phyloP scores from a whole-genome alignment of 352 stramenopile genomes.

The Pilasporangium apinafurcum region DNA sequence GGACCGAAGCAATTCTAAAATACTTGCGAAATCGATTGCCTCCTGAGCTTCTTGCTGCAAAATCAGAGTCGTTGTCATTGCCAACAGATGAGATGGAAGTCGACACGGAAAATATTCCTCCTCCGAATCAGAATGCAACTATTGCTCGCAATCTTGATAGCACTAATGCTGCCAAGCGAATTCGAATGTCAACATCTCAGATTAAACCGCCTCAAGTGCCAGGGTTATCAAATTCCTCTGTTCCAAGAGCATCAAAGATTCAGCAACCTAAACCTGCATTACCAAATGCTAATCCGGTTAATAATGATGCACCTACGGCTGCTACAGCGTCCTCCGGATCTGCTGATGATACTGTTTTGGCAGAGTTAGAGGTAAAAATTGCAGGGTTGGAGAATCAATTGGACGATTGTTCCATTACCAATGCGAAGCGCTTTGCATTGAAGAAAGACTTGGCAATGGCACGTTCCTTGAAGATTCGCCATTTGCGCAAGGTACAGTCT shows the following conservation, averaged over 20 bases:
- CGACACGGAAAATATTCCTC: slow-evolving; percentile 6
- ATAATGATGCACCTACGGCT: background rate
- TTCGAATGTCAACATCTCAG: slow-evolving; percentile 16
- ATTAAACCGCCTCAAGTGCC: slow-evolving; percentile 6
- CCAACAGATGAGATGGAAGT: background rate
- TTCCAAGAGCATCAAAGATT: background rate
- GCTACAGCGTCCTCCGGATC: background rate
- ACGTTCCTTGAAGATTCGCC: slow-evolving; percentile 56
- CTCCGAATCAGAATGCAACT: slow-evolving; percentile 11
- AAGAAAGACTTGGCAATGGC: slow-evolving; percentile 82
- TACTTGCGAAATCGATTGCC: slow-evolving; percentile 59
- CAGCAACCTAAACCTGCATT: background rate
- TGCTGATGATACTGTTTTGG: slow-evolving; percentile 16
- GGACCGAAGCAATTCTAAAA: slow-evolving; percentile 67
- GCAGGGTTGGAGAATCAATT: slow-evolving; percentile 39
- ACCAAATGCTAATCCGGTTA: slow-evolving; percentile 1
- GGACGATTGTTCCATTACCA: slow-evolving; percentile 62
- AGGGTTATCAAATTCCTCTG: no score
- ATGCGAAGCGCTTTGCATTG: slow-evolving; percentile 58
- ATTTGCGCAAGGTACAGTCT: slow-evolving; percentile 30
- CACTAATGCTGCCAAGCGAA: slow-evolving; percentile 19
- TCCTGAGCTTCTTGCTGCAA: slow-evolving; percentile 9
- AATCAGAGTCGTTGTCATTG: background rate
- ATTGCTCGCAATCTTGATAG: background rate
- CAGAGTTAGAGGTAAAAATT: slow-evolving; percentile 37